phyloP scores from a whole-genome alignment of 2,329 filamentous ascomycete genomes.

The Chlorencoelia australis region DNA sequence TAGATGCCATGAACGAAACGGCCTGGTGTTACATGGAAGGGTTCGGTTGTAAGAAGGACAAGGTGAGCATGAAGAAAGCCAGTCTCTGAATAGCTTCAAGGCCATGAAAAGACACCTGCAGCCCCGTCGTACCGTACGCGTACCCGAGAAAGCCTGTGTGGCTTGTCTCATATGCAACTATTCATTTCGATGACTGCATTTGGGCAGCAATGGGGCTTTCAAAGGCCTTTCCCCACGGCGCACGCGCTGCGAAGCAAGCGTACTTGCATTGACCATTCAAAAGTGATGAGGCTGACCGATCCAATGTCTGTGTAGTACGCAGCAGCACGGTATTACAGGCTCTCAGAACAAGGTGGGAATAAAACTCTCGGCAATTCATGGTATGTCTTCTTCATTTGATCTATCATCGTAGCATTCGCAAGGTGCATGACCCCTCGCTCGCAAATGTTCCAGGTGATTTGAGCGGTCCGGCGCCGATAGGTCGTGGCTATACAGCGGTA shows the following conservation, averaged over 20 bases:
- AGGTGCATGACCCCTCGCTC: too few species aligned
- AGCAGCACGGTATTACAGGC: slow-evolving; percentile 82
- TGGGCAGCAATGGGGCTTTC: slow-evolving; percentile 36
- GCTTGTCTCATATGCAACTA: slow-evolving; percentile 21
- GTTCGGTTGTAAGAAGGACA: slow-evolving; percentile 97
- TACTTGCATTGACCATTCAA: slow-evolving; percentile 16
- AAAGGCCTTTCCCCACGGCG: slow-evolving; percentile 10
- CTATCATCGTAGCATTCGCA: too few species aligned
- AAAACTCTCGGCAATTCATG: slow-evolving; percentile 92
- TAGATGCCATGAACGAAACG: slow-evolving; percentile 94
- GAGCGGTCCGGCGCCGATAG: slow-evolving; percentile 17
- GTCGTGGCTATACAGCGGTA: slow-evolving; percentile 11
- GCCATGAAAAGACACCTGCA: slow-evolving; percentile 17
- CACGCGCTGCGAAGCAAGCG: slow-evolving; percentile 14
- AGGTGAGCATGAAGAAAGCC: slow-evolving; percentile 80
- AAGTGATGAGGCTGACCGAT: slow-evolving; percentile 37
- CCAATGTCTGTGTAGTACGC: slow-evolving; percentile 45
- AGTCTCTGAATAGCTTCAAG: slow-evolving; percentile 20
- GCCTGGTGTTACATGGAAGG: slow-evolving; percentile 94
- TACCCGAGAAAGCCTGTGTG: too few species aligned
- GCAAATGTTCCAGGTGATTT: slow-evolving; percentile 29
- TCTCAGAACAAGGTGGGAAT: slow-evolving; percentile 79
- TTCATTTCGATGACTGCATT: slow-evolving; percentile 23
- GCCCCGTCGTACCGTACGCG: slow-evolving; percentile 14
- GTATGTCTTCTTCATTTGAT: slow-evolving; percentile 49